Evolutionary conservation across 2,329 filamentous ascomycete species (phyloP).

Genomic region (Aspergillus fructus): DNA sequence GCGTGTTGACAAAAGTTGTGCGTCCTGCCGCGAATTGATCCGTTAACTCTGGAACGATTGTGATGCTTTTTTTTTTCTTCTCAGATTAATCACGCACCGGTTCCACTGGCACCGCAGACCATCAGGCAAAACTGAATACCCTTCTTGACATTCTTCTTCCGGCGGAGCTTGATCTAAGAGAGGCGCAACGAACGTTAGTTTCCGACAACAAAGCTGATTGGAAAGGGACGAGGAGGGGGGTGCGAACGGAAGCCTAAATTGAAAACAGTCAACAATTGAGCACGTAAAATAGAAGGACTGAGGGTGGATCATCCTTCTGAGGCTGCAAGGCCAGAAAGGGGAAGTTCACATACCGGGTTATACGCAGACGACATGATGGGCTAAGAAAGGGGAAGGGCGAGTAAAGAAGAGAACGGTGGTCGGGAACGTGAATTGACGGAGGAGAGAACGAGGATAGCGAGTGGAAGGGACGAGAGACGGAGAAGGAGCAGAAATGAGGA

Average conservation of each 20-base stretch:
- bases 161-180: conserved; percentile 84
- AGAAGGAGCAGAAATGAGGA: conserved; percentile 17
- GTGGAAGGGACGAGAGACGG: conserved; percentile 19
- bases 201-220: conserved; percentile 6
- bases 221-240: neutral
- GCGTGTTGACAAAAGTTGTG: conserved; percentile 99
- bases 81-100: conserved; percentile 63
- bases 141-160: conserved; percentile 99
- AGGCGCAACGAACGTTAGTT: conserved; percentile 15
- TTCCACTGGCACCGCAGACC: conserved; percentile 98
- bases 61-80: neutral
- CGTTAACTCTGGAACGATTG: conserved; percentile 15
- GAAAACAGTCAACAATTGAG: conserved; percentile 17
- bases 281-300: conserved; percentile 18
- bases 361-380: conserved; percentile 54
- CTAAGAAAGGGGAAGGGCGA: conserved; percentile 24
- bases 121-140: conserved; percentile 99
- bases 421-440: conserved; percentile 13
- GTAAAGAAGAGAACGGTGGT: conserved; percentile 21
- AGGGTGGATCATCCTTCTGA: conserved; percentile 16
- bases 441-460: conserved; percentile 21
- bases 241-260: neutral
- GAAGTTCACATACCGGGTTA: conserved; percentile 50
- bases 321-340: conserved; percentile 23
- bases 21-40: conserved; percentile 61